Evolutionary conservation across 2,329 filamentous ascomycete species (phyloP), one percentile per base, ranked within the genome.

Genomic region (Xylariaceae sp.): DNA sequence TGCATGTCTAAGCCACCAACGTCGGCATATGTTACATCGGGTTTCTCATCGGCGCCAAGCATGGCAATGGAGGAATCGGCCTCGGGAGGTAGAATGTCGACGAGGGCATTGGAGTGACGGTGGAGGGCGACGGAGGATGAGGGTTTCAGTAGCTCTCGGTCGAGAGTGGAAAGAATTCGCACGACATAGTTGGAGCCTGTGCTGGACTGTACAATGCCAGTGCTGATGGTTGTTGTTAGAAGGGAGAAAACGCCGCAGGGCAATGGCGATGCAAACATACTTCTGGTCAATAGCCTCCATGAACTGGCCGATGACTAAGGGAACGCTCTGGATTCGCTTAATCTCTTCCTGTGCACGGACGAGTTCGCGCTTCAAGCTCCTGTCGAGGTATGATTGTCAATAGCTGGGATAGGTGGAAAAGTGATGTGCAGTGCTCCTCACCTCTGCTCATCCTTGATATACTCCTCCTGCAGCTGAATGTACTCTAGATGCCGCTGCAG

Each of bases 271-370:
- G 21, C 19, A 16, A 27, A 36, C 80, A 67, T 78, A 95, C 89
- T 96, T 98, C 72, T 98, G 93, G 68, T 98, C 93, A 65, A 98
- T 98, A 45, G 93, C 93, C 72, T 98, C 93, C 93, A 98, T 98
- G 66, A 98, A 98, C 71, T 98, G 93, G 50, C 93, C 93, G 66
- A 98, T 98, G 53, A 98, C 93, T 52, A 98, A 74, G 22, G 93
- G 93, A 44, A 98, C 93, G 68, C 90, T 96, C 74, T 98, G 93
- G 67, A 98, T 98, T 56, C 93, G 85, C 77, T 98, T 98, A 75
- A 98, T 98, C 75, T 98, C 93, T 69, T 98, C 93, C 68, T 98
- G 93, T 58, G 93, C 93, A 59, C 93, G 84, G 44, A 98, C 92
- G 41, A 98, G 80, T 76, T 98, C 93, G 59, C 93, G 83, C 78